Evolutionary conservation across 2,329 filamentous ascomycete genomes (phyloP).

Genomic region (Aspergillus sp.): DNA sequence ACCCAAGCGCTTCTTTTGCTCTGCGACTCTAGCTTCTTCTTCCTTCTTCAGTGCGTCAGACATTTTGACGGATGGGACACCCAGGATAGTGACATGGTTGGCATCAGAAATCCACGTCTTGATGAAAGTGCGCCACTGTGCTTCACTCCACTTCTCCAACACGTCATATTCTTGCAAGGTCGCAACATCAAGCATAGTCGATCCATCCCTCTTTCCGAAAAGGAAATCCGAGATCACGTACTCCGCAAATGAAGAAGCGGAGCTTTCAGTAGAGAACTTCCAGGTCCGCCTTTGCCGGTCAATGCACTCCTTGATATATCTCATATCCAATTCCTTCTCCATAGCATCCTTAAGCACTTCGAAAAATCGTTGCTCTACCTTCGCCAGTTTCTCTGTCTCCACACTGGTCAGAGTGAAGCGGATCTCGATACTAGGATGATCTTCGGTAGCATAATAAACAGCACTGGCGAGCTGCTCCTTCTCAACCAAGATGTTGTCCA

Average conservation of each 20-base stretch:
- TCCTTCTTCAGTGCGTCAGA: constrained; percentile 79
- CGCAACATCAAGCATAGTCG: constrained; percentile 64
- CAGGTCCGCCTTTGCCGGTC: constrained; percentile 76
- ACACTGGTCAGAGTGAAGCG: constrained; percentile 86
- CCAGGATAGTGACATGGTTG: constrained; percentile 82
- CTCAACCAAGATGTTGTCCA: constrained; percentile 91
- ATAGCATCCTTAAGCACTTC: constrained; percentile 80
- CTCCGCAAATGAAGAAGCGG: constrained; percentile 76
- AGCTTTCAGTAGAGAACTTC: constrained; percentile 80
- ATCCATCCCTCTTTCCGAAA: constrained; percentile 83
- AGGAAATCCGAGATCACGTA: constrained; percentile 91
- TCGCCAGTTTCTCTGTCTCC: constrained; percentile 77
- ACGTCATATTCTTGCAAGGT: constrained; percentile 60
- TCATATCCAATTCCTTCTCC: constrained; percentile 77
- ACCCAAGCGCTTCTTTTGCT: constrained; percentile 76
- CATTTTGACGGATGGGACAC: constrained; percentile 77
- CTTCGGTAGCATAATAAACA: constrained; percentile 76
- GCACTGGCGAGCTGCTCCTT: constrained; percentile 88
- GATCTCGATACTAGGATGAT: constrained; percentile 77
- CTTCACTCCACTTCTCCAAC: constrained; percentile 77
- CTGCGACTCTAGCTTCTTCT: constrained; percentile 75
- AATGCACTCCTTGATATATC: constrained; percentile 86
- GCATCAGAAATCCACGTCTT: constrained; percentile 83
- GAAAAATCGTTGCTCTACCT: constrained; percentile 83
- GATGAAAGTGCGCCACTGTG: constrained; percentile 80